Evolutionary conservation across 1,284 basidiomycete genomes (phyloP).

Genomic region (Chalciporus sp.): DNA sequence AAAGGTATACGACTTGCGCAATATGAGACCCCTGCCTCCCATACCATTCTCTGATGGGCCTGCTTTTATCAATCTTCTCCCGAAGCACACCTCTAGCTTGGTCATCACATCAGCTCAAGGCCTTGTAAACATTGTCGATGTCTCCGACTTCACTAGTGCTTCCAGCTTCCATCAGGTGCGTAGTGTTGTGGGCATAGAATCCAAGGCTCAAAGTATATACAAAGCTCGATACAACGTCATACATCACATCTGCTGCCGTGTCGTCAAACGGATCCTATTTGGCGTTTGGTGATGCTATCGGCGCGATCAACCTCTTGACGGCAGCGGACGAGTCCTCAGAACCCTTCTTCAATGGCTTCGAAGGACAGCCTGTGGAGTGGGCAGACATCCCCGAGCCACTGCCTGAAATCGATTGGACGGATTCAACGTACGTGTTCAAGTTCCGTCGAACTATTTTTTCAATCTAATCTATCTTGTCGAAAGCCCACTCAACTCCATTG

Average conservation of each 20-base stretch:
- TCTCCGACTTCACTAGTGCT: conserved; percentile 65
- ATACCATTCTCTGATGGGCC: conserved; percentile 90
- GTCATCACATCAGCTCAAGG: conserved; percentile 85
- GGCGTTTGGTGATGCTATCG: conserved; percentile 91
- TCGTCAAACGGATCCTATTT: conserved; percentile 89
- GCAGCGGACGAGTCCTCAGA: conserved; percentile 62
- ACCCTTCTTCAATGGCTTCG: conserved; percentile 86
- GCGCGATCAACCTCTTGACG: conserved; percentile 84
- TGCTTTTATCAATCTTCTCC: conserved; percentile 83
- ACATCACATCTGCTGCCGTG: conserved; percentile 80
- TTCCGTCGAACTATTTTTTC: neutral
- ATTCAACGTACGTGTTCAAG: conserved; percentile 64
- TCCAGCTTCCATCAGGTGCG: conserved; percentile 79
- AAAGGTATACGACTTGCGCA: conserved; percentile 90
- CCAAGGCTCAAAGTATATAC: conserved; percentile 11
- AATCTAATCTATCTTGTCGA: neutral
- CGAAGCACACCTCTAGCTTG: conserved; percentile 78
- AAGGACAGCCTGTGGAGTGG: conserved; percentile 83
- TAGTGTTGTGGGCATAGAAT: neutral
- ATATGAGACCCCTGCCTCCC: conserved; percentile 78
- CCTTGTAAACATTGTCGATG: conserved; percentile 88
- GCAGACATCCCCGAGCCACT: conserved; percentile 74
- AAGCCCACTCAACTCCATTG: conserved; percentile 88
- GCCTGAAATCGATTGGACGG: conserved; percentile 79
- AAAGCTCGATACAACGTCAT: conserved; percentile 71